Percentiles rank a stretch among this genome's conserved stretches.
These are phyloP conservation scores for Larix sibirica DNA, from an alignment of 83 land plant species.

Conservation along the genomic window DNA sequence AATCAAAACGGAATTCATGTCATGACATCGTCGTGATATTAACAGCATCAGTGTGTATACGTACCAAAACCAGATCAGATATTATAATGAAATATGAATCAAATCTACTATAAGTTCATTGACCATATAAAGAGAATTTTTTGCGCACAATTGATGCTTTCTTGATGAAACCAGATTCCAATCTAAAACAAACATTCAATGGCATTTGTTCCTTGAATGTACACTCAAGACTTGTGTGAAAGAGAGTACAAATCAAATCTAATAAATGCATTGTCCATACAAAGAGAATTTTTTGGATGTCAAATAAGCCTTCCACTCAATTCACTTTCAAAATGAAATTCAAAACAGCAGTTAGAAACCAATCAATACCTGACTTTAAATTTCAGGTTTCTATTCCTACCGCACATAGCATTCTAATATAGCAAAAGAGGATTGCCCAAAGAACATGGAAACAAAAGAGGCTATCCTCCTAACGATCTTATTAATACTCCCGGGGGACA, in stretches of 20 bases:
- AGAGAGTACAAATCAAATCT: no score
- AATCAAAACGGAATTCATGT: no score
- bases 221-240: neutral
- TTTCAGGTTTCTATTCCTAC: constrained; percentile 11
- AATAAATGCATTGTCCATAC: no score
- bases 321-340: neutral
- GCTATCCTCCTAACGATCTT: neutral
- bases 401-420: neutral
- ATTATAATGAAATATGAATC: no score
- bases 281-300: neutral
- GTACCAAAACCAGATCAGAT: no score
- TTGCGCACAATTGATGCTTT: neutral
- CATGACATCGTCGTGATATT: no score
- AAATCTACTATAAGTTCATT: no score
- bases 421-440: neutral
- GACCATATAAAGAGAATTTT: no score
- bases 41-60: no score
- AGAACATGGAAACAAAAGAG: neutral
- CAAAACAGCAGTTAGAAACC: neutral
- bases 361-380: neutral
- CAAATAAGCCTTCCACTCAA: neutral
- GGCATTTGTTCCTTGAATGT: neutral
- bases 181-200: neutral
- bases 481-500: constrained; percentile 4
- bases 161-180: neutral